A percentile compares a stretch with the other conserved stretches of the same genome.
Evolutionary conservation across 1,139 yeast species (phyloP).

Genomic region (Suhomyces chickasaworum): DNA sequence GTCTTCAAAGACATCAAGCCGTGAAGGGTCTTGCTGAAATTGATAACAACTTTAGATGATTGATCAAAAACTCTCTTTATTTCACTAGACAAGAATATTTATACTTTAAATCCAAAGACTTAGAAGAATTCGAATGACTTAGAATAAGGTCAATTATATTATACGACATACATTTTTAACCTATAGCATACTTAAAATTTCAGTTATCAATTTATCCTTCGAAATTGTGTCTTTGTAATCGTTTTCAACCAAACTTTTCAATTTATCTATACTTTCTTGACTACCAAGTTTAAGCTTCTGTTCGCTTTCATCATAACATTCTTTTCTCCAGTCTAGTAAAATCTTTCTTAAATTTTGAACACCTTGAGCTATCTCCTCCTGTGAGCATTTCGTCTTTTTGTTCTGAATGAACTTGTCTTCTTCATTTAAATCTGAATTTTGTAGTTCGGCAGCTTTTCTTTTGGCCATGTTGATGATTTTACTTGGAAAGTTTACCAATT

Average conservation of each 20-base stretch:
- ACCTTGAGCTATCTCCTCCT: slow-evolving; percentile 59
- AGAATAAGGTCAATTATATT: background rate
- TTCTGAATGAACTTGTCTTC: slow-evolving; percentile 41
- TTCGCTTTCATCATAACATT: slow-evolving; percentile 44
- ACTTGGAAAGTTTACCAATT: slow-evolving; percentile 85
- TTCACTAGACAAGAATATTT: background rate
- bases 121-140: background rate
- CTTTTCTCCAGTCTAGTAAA: slow-evolving; percentile 61
- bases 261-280: slow-evolving; percentile 39
- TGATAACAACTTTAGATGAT: slow-evolving; percentile 4
- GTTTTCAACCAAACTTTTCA: slow-evolving; percentile 36
- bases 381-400: slow-evolving; percentile 55
- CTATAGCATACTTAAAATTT: slow-evolving; percentile 39
- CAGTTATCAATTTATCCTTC: slow-evolving; percentile 43
- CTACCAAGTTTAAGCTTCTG: slow-evolving; percentile 31
- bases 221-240: slow-evolving; percentile 27
- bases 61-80: background rate
- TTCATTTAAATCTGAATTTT: slow-evolving; percentile 54
- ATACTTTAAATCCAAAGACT: background rate
- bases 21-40: slow-evolving; percentile 24
- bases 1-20: slow-evolving; percentile 28
- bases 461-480: slow-evolving; percentile 94
- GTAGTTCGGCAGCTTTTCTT: slow-evolving; percentile 86
- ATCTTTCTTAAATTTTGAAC: slow-evolving; percentile 55
- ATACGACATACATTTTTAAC: background rate